Evolutionary conservation across 2,329 filamentous ascomycete species (phyloP).

Genomic region (Akanthomyces dipterigenus): DNA sequence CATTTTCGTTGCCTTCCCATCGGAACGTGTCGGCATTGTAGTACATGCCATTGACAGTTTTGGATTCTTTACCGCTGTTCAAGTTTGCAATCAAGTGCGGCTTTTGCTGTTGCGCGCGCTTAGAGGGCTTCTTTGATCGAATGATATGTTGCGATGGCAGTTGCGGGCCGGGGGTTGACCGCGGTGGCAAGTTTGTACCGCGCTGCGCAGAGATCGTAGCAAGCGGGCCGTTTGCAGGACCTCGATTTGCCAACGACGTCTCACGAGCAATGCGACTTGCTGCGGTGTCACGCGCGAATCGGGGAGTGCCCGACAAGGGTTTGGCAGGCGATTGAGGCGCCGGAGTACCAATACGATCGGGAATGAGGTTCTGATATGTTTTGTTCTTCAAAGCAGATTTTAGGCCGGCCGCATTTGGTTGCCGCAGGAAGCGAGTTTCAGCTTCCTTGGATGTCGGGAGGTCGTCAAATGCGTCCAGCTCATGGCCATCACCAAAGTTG

Average conservation of each 20-base stretch:
- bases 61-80: constrained; percentile 64
- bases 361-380: constrained; percentile 47
- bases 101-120: constrained; percentile 59
- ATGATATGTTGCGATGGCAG: constrained; percentile 30
- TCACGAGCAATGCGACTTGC: constrained; percentile 60
- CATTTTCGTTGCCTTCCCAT: constrained; percentile 97
- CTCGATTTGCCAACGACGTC: constrained; percentile 53
- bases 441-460: constrained; percentile 77
- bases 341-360: constrained; percentile 46
- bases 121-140: constrained; percentile 51
- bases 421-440: constrained; percentile 78
- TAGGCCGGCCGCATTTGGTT: constrained; percentile 63
- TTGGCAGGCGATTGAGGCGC: constrained; percentile 52
- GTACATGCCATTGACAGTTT: constrained; percentile 89
- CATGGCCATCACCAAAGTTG: constrained; percentile 81
- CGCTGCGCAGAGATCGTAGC: constrained; percentile 50
- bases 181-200: constrained; percentile 44
- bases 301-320: constrained; percentile 44
- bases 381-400: constrained; percentile 55
- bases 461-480: constrained; percentile 91
- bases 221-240: constrained; percentile 46
- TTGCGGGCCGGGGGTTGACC: constrained; percentile 40
- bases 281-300: constrained; percentile 59
- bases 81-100: constrained; percentile 88
- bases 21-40: constrained; percentile 82